Conservation (phyloP, 164 flowering plant species). For the Magnolia kwangsiensis region DNA sequence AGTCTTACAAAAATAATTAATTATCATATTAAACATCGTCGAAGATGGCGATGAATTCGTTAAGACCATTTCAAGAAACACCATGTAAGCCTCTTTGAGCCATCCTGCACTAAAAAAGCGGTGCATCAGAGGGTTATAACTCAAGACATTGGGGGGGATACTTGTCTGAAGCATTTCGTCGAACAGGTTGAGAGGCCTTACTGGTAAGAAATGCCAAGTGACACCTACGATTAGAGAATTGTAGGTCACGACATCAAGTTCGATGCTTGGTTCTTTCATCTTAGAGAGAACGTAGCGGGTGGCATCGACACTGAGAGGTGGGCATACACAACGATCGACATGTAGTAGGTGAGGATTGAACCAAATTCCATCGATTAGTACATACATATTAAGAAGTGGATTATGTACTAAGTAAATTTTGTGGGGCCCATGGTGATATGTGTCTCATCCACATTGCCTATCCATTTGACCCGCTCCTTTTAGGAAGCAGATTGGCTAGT, state of each 20-base stretch:
- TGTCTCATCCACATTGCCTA: no score
- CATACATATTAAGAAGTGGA: no score
- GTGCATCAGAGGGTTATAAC: conserved; percentile 74
- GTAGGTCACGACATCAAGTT: conserved; percentile 63
- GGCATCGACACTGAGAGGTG: conserved; percentile 50
- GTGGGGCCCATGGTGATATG: no score
- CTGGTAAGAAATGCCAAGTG: conserved; percentile 26
- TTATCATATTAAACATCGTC: conserved; percentile 59
- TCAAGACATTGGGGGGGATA: conserved; percentile 69
- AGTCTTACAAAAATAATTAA: conserved; percentile 72
- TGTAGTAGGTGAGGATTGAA: conserved; percentile 86
- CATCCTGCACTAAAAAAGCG: conserved; percentile 57
- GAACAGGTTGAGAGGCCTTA: conserved; percentile 41
- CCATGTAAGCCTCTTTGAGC: conserved; percentile 57
- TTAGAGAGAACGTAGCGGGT: conserved; percentile 55
- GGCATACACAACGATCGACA: conserved; percentile 60
- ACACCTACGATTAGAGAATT: conserved; percentile 79
- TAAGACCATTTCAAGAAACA: conserved; percentile 41
- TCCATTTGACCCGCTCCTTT: no score
- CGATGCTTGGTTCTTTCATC: conserved; percentile 69
- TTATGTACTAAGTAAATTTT: no score
- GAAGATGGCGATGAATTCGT: conserved; percentile 28
- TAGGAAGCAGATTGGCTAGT: no score
- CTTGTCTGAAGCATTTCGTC: conserved; percentile 66
- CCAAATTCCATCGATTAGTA: conserved; percentile 57